These are phyloP conservation scores for Giardia duodenalis DNA, from an alignment of 208 protist genomes.

Conservation along the genomic window DNA sequence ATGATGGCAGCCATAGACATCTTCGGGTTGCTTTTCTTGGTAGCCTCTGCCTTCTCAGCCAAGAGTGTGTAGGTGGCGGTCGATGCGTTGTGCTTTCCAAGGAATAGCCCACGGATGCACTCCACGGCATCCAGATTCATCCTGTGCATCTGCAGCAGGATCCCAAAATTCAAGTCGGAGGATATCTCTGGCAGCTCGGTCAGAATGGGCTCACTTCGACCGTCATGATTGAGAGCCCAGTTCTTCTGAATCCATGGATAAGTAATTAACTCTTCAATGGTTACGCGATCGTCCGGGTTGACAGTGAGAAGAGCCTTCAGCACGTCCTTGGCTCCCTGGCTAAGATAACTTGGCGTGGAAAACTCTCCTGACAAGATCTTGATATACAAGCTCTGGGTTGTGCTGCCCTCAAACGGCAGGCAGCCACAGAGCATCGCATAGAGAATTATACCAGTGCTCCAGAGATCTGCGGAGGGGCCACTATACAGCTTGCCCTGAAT, in stretches of 20 bases:
- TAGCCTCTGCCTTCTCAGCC: neutral
- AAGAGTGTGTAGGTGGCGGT: constrained; percentile 38
- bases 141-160: neutral
- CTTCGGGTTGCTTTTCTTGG: neutral
- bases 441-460: constrained; percentile 77
- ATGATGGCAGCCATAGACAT: neutral
- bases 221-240: neutral
- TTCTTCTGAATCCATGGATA: constrained; percentile 35
- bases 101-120: neutral
- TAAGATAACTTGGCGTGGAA: neutral
- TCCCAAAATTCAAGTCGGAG: neutral
- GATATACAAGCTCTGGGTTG: constrained; percentile 63
- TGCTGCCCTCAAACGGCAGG: constrained; percentile 72
- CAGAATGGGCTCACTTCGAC: neutral
- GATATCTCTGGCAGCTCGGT: neutral
- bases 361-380: constrained; percentile 57
- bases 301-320: constrained; percentile 16
- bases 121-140: constrained; percentile 25
- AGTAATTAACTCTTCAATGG: constrained; percentile 23
- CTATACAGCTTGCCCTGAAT: constrained; percentile 68
- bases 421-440: constrained; percentile 69
- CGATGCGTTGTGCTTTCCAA: constrained; percentile 38
- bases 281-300: constrained; percentile 22
- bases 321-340: neutral
- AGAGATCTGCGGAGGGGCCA: constrained; percentile 70